phyloP scores from a whole-genome alignment of 345 rosid species.

The Alliaria petiolata region DNA sequence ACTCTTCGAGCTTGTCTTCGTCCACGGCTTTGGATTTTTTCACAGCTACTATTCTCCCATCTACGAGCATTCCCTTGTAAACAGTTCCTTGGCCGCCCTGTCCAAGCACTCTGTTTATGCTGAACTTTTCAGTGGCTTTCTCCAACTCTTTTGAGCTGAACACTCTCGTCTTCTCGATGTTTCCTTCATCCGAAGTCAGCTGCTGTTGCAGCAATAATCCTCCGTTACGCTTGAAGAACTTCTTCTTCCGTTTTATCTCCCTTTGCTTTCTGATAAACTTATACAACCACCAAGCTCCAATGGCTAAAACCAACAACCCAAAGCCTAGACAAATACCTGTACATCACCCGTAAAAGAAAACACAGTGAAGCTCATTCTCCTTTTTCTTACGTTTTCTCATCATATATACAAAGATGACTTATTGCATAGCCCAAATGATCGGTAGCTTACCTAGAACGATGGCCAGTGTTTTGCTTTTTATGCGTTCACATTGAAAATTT shows the following conservation, averaged over 20 bases:
- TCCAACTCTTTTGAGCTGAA: constrained; percentile 37
- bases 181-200: not conserved
- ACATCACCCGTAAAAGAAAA: not conserved
- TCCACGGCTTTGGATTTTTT: too few relatives aligned
- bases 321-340: constrained; percentile 12
- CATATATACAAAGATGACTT: too few relatives aligned
- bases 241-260: constrained; percentile 9
- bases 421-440: not conserved
- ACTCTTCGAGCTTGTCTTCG: too few relatives aligned
- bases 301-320: constrained; percentile 20
- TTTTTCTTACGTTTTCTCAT: too few relatives aligned
- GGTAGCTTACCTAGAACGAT: not conserved
- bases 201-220: constrained; percentile 40
- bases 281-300: constrained; percentile 21
- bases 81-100: too few relatives aligned
- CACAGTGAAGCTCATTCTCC: too few relatives aligned
- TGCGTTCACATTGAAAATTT: not conserved
- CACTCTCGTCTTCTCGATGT: constrained; percentile 21
- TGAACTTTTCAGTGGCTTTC: too few relatives aligned
- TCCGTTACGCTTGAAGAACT: constrained; percentile 11
- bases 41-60: too few relatives aligned
- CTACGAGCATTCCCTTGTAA: too few relatives aligned
- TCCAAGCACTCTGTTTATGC: too few relatives aligned
- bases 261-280: constrained; percentile 18
- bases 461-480: not conserved